phyloP scores from a whole-genome alignment of 1,284 basidiomycete genomes.

The Heterobasidion occidentale region DNA sequence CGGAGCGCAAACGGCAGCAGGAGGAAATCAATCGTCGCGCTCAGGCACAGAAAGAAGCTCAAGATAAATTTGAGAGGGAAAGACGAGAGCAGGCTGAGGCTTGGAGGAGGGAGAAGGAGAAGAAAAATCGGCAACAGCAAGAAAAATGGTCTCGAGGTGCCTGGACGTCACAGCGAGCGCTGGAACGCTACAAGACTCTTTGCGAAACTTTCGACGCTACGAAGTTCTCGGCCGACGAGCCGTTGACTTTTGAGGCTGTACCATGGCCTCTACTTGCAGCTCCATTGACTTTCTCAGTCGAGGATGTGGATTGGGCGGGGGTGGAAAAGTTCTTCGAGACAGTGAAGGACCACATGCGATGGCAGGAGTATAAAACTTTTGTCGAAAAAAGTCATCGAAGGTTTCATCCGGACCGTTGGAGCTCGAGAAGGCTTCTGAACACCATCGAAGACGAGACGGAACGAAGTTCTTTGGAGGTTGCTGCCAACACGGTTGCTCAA shows the following conservation, averaged over 20 bases:
- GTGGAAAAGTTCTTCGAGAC: constrained; percentile 64
- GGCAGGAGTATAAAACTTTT: constrained; percentile 52
- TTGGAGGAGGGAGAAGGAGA: constrained; percentile 23
- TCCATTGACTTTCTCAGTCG: constrained; percentile 41
- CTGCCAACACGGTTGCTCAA: constrained; percentile 52
- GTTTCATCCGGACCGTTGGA: constrained; percentile 65
- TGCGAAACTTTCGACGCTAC: constrained; percentile 55
- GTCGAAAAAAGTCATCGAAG: constrained; percentile 63
- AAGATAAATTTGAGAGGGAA: constrained; percentile 23
- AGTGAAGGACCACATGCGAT: constrained; percentile 40
- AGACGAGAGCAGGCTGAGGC: constrained; percentile 16
- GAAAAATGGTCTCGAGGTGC: constrained; percentile 44
- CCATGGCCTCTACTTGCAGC: constrained; percentile 65
- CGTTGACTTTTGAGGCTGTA: constrained; percentile 48
- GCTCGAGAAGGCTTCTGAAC: constrained; percentile 42
- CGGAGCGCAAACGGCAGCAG: constrained; percentile 12
- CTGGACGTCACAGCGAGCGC: constrained; percentile 53
- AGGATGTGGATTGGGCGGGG: constrained; percentile 59
- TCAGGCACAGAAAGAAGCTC: constrained; percentile 4
- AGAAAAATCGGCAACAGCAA: constrained; percentile 24
- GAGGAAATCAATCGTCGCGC: not conserved
- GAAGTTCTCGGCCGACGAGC: constrained; percentile 42
- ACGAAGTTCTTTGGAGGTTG: constrained; percentile 47
- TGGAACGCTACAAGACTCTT: constrained; percentile 55
- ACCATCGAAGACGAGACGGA: constrained; percentile 45